phyloP scores from a whole-genome alignment of 192 early-diverging fungal genomes.

The Entophlyctis luteolus region DNA sequence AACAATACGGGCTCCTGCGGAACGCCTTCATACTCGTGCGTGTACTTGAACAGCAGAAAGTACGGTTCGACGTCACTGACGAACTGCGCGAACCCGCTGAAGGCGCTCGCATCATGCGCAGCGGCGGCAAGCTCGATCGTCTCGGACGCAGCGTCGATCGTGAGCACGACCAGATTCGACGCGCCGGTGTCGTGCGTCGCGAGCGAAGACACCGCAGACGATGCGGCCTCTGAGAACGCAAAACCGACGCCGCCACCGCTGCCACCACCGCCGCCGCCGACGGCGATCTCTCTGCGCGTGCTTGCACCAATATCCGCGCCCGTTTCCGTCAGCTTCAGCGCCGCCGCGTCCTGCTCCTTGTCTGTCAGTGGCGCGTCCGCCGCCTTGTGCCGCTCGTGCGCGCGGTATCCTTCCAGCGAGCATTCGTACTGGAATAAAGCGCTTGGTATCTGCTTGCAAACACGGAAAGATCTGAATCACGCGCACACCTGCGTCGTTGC shows the following conservation, averaged over 20 bases:
- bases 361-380: conserved; percentile 79
- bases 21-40: conserved; percentile 46
- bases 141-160: conserved; percentile 23
- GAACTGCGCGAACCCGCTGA: not conserved
- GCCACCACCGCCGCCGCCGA: too few relatives aligned
- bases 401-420: conserved; percentile 61
- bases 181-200: conserved; percentile 41
- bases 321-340: conserved; percentile 54
- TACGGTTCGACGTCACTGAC: conserved; percentile 61
- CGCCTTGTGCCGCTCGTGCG: conserved; percentile 54
- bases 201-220: conserved; percentile 60
- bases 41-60: conserved; percentile 63
- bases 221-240: conserved; percentile 57
- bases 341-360: conserved; percentile 74
- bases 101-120: conserved; percentile 56
- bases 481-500: conserved; percentile 61
- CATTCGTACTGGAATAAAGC: conserved; percentile 53
- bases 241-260: conserved; percentile 57
- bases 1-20: conserved; percentile 43
- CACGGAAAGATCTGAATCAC: not conserved
- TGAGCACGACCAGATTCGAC: conserved; percentile 49
- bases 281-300: conserved; percentile 61
- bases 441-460: not conserved
- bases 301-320: conserved; percentile 53
- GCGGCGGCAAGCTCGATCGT: conserved; percentile 19